Evolutionary conservation across 129 eudicot genomes (phyloP).

Genomic region (Flaveria linearis): DNA sequence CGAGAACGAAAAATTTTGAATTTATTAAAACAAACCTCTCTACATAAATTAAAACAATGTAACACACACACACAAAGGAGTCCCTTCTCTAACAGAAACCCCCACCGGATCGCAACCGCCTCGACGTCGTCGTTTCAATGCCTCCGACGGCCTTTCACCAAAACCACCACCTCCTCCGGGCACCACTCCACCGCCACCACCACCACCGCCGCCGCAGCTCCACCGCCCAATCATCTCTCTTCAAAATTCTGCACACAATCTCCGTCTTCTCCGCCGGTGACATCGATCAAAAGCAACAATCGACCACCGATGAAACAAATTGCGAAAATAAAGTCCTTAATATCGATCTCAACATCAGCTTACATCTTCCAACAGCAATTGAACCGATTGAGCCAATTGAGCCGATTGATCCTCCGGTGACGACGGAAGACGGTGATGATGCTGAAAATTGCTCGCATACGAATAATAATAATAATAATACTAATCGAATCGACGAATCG

Average conservation of each 20-base stretch:
- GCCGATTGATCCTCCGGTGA: neutral
- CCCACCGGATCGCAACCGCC: slow-evolving; percentile 14
- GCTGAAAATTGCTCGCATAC: neutral
- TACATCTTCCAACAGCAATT: slow-evolving; percentile 20
- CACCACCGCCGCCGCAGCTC: slow-evolving; percentile 26
- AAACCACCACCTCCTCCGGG: slow-evolving; percentile 14
- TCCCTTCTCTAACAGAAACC: neutral
- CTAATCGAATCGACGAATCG: too few species aligned
- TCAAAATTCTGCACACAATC: slow-evolving; percentile 42
- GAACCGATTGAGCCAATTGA: neutral
- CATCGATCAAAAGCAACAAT: neutral
- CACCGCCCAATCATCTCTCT: slow-evolving; percentile 42
- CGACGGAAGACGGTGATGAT: neutral
- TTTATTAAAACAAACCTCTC: too few species aligned
- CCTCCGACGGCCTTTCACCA: neutral
- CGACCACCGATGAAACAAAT: neutral
- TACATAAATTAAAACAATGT: too few species aligned
- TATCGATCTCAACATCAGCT: slow-evolving; percentile 36
- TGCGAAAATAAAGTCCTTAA: slow-evolving; percentile 15
- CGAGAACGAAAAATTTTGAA: too few species aligned
- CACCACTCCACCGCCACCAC: neutral
- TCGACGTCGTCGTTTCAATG: slow-evolving; percentile 28
- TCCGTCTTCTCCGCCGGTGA: slow-evolving; percentile 30
- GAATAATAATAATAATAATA: too few species aligned
- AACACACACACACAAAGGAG: neutral